Percentiles rank a stretch among this genome's conserved stretches.
Conservation (phyloP, 305 asterid species). For the Fraxinus sp. region DNA sequence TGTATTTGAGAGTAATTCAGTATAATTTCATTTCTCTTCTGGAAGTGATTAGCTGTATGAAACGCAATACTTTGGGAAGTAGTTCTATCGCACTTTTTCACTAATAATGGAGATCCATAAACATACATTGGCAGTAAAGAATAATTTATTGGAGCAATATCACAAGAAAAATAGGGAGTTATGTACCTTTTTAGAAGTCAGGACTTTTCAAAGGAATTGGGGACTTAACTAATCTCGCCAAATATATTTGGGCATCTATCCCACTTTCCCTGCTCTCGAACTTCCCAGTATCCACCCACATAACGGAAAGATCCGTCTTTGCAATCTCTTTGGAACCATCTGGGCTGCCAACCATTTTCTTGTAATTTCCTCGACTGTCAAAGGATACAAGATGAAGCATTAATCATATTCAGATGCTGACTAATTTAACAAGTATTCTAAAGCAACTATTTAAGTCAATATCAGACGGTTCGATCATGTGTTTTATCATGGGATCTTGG, state of each 20-base stretch:
- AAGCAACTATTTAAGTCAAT: background rate
- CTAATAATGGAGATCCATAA: background rate
- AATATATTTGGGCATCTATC: slow-evolving; percentile 73
- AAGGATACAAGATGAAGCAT: background rate
- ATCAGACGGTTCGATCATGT: background rate
- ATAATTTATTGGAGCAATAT: background rate
- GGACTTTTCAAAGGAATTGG: slow-evolving; percentile 41
- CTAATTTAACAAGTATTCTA: background rate
- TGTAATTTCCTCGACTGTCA: slow-evolving; percentile 85
- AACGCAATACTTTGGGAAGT: background rate
- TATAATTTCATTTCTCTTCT: background rate
- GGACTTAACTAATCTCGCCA: slow-evolving; percentile 63
- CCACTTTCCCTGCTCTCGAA: slow-evolving; percentile 69
- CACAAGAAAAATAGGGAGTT: background rate
- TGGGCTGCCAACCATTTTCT: slow-evolving; percentile 90
- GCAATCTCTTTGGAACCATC: slow-evolving; percentile 70
- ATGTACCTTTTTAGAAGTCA: slow-evolving; percentile 40
- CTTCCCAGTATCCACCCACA: slow-evolving; percentile 87
- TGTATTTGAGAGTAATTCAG: background rate
- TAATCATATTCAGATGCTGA: background rate
- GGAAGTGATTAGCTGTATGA: background rate
- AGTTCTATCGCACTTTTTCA: background rate
- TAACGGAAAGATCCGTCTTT: slow-evolving; percentile 63
- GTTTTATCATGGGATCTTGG: background rate
- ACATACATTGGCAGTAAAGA: background rate